Percentiles rank a stretch among this genome's conserved stretches.
Conservation (phyloP, 2,329 filamentous ascomycete genomes). For the Chalaropsis ovoidea region DNA sequence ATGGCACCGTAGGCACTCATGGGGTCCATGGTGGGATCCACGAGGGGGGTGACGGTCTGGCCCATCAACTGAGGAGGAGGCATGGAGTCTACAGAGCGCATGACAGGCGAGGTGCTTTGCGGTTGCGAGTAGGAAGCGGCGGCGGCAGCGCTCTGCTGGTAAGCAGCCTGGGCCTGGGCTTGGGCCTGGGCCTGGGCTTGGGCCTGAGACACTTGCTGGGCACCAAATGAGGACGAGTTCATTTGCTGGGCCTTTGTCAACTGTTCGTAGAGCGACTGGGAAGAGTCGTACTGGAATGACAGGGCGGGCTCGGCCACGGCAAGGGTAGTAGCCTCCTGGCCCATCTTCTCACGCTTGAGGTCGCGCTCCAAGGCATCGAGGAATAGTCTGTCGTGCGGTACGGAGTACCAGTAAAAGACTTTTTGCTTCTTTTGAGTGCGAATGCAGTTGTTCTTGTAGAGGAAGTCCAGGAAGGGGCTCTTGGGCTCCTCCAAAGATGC, state of each 20-base stretch:
- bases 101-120: constrained; percentile 77
- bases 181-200: constrained; percentile 31
- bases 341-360: constrained; percentile 98
- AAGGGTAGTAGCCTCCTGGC: constrained; percentile 91
- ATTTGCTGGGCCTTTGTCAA: constrained; percentile 98
- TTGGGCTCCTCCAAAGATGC: constrained; percentile 97
- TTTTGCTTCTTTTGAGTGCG: constrained; percentile 99
- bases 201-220: constrained; percentile 45
- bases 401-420: constrained; percentile 99
- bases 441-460: constrained; percentile 99
- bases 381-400: constrained; percentile 93
- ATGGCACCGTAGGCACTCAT: constrained; percentile 61
- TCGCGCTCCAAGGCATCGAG: constrained; percentile 95
- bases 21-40: constrained; percentile 55
- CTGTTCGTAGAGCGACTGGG: constrained; percentile 97
- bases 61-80: constrained; percentile 75
- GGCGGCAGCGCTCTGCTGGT: constrained; percentile 12
- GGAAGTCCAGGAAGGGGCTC: constrained; percentile 93
- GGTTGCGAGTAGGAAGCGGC: constrained; percentile 51
- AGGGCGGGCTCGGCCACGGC: constrained; percentile 94
- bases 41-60: constrained; percentile 47
- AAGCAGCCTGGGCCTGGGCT: constrained; percentile 9
- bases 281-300: constrained; percentile 98
- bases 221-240: constrained; percentile 92
- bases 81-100: constrained; percentile 89